These are phyloP conservation scores for Protomyces gravidus DNA, from an alignment of 1,139 yeast genomes.

Conservation along the genomic window DNA sequence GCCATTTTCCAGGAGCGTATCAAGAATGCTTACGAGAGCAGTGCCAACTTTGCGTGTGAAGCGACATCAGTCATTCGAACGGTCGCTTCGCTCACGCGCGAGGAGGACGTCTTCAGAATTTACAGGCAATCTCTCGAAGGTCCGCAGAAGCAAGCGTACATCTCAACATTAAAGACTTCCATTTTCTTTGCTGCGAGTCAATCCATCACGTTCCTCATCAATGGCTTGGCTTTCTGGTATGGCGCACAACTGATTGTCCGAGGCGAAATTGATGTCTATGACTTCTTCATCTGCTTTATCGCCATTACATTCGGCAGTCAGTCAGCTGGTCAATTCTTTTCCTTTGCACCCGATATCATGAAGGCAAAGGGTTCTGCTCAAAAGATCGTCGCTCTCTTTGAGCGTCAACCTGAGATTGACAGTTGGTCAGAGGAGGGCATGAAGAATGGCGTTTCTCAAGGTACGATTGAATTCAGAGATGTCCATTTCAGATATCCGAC, in stretches of 20 bases:
- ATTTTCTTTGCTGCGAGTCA: constrained; percentile 36
- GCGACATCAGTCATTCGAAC: constrained; percentile 49
- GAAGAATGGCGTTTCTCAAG: constrained; percentile 34
- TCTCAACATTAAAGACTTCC: constrained; percentile 51
- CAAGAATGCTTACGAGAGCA: constrained; percentile 45
- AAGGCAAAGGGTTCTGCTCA: constrained; percentile 56
- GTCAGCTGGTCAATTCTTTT: constrained; percentile 50
- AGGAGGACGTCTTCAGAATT: constrained; percentile 51
- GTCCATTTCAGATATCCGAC: constrained; percentile 80
- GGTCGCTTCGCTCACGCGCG: constrained; percentile 53
- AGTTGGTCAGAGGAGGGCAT: constrained; percentile 46
- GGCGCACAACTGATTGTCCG: constrained; percentile 35
- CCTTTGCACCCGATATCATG: constrained; percentile 51
- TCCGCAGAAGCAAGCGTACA: constrained; percentile 49
- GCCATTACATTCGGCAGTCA: constrained; percentile 44
- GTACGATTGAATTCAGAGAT: constrained; percentile 52
- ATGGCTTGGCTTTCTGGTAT: constrained; percentile 38
- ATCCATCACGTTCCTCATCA: constrained; percentile 36
- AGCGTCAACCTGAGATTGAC: constrained; percentile 47
- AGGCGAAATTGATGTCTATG: constrained; percentile 34
- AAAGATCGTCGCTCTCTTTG: constrained; percentile 49
- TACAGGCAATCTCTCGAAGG: constrained; percentile 50
- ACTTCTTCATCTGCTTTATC: constrained; percentile 49
- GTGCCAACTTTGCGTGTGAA: constrained; percentile 52
- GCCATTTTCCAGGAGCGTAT: constrained; percentile 58